Base-by-base conservation (phyloP, 192 early-diverging fungal genomes). In the Oehlia diaphana region DNA sequence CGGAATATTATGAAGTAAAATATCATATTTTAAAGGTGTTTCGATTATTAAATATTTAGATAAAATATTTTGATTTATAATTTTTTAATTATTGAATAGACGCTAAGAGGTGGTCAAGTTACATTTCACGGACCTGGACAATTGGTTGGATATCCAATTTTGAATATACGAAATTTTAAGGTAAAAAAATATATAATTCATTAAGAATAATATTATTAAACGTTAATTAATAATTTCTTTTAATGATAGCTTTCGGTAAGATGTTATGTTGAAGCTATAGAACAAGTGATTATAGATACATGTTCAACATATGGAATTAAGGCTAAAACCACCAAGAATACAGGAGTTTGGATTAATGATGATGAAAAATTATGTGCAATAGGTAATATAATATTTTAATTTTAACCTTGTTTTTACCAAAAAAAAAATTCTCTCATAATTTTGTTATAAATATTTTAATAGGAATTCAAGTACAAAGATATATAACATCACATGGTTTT, bases 51-150 rank as follows among this genome's bases (percentile, higher is more conserved):
- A 39, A 42, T 8, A 42, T 42, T 44, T 63, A 42, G 8, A 42
- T 63, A 39, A 72, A 42, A 63, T 21, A 44, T 63, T n/a, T 74
- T 10, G 37, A 31, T 81, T 70, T 35, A 62, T 62, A 62, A 19
- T 68, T 76, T 72, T 35, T 65, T 28, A 35, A 42, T 69, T 8
- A 50, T 75, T 37, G 68, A 85, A 9, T 84, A 94, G 86, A 95
- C 95, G 0, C 85, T 89, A 74, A 86, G 97, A 19, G 98, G 98
- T 31, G 98, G 98, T 16, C 93, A 99, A 83, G 91, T 94, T 7
- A 99, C 98, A 1, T 99, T 94, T 81, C 98, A 99, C 84, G 98
- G 98, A 0, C 98, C 97, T 8, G 97, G 97, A 0, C 98, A 99
- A 87, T 88, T 99, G 49, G 95, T 99, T 23, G 95, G 91, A 16